phyloP scores from a whole-genome alignment of 495 filamentous ascomycete species.

The Gamarada debralockiae region DNA sequence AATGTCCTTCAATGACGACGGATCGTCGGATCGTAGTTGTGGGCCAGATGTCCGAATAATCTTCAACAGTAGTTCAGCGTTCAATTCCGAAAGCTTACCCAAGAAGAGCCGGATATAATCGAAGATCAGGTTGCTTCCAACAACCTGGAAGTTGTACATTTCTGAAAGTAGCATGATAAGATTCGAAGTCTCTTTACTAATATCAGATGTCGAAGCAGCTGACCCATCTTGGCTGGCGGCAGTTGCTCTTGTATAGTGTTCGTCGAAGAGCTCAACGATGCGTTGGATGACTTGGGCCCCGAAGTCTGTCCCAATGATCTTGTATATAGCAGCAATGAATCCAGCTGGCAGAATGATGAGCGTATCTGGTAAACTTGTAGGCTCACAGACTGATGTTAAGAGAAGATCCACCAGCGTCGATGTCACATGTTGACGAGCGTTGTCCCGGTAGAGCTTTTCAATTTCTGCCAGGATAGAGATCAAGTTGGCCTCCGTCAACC shows the following conservation, averaged over 20 bases:
- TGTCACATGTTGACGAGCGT: constrained; percentile 81
- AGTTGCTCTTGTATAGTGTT: constrained; percentile 40
- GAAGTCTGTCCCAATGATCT: constrained; percentile 79
- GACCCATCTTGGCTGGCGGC: constrained; percentile 42
- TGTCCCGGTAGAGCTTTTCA: constrained; percentile 74
- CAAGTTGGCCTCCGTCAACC: constrained; percentile 85
- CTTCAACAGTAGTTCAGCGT: constrained; percentile 85
- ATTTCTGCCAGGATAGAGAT: constrained; percentile 75
- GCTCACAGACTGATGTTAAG: constrained; percentile 70
- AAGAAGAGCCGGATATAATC: constrained; percentile 84
- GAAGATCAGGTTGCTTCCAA: constrained; percentile 78
- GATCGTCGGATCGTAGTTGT: constrained; percentile 86
- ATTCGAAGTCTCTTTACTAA: constrained; percentile 68
- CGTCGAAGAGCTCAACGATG: constrained; percentile 65
- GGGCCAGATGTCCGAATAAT: constrained; percentile 76
- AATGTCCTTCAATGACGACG: constrained; percentile 87
- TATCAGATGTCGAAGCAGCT: constrained; percentile 28
- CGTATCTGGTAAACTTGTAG: constrained; percentile 72
- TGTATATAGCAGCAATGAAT: constrained; percentile 85
- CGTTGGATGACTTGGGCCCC: constrained; percentile 79
- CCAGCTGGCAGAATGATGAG: constrained; percentile 89
- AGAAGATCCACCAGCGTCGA: constrained; percentile 70
- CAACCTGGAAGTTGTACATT: constrained; percentile 86
- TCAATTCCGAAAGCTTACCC: constrained; percentile 72
- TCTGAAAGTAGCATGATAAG: constrained; percentile 79